Base-by-base conservation (phyloP, 257 asterid genomes). In the Paulownia fortunei region DNA sequence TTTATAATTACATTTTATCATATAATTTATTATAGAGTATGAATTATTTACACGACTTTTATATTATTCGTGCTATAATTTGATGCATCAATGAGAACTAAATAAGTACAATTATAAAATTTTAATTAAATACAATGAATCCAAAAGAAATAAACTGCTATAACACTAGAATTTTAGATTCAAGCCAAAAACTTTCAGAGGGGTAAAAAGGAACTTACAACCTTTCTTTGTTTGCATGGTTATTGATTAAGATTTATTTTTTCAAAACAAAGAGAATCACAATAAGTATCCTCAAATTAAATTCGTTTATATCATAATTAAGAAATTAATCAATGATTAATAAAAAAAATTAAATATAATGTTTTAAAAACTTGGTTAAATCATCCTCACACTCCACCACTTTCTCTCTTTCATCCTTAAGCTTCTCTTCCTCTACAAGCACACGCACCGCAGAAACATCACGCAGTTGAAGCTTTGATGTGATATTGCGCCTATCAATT, bases 401-500 rank as follows among this genome's bases (percentile, higher is more conserved):
- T 65, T 62, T 23, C 65, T 64, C 67, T 34, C 52, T 54, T 58
- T 51, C 55, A 41, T 12, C 24, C 63, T 26, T 18, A 10, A 66
- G 72, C 80, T 46, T 51, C 69, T 74, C 59, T n/a, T 19, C 72
- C 41, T 61, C 42, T 34, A 4, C 59, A 2, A 23, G 27, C 9
- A 7, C 66, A n/a, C 61, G 24, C 55, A 70, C 26, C 37, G 69
- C 59, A 24, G 73, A 74, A 15, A 30, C 78, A 74, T 39, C 62
- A 51, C 59, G n/a, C 13, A 23, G 8, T n/a, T 6, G 27, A 79
- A 69, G 61, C 64, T 54, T 62, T 39, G 58, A 58, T 76, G 67
- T 30, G 12, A 69, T 58, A 64, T 70, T 67, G 60, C 21, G 42
- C n/a, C 44, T 0, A 24, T 4, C 37, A 10, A 51, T 23, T 4